A percentile compares a stretch with the other conserved stretches of the same genome.
Conservation (phyloP, 345 rosid species). For the Arabis hirsuta region DNA sequence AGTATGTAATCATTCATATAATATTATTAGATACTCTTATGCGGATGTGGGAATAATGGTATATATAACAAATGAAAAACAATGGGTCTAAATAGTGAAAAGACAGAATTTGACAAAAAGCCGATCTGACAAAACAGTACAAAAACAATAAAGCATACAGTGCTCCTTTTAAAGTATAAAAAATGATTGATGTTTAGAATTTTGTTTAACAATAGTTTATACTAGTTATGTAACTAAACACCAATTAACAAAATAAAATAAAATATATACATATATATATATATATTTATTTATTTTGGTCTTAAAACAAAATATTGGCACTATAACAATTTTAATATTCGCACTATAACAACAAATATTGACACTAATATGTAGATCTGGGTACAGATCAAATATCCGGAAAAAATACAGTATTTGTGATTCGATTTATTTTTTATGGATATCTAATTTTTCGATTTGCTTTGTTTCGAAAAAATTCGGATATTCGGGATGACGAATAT, state of each 20-base stretch:
- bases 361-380: too few species aligned
- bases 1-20: background rate
- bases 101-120: conserved; percentile 16
- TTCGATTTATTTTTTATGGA: too few species aligned
- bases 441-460: too few species aligned
- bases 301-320: too few species aligned
- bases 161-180: conserved; percentile 4
- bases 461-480: too few species aligned
- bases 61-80: background rate
- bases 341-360: too few species aligned
- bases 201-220: background rate
- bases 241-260: background rate
- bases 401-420: too few species aligned
- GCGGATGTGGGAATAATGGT: conserved; percentile 20
- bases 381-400: too few species aligned
- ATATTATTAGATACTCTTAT: background rate
- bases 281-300: too few species aligned
- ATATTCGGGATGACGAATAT: too few species aligned
- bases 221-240: background rate
- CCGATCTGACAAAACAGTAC: conserved; percentile 20
- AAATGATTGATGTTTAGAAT: conserved; percentile 16
- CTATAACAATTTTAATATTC: too few species aligned
- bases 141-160: background rate
- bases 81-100: conserved; percentile 5
- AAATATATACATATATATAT: too few species aligned